Base-by-base conservation (phyloP, 306 rosid species). In the Lathyrus sativus region DNA sequence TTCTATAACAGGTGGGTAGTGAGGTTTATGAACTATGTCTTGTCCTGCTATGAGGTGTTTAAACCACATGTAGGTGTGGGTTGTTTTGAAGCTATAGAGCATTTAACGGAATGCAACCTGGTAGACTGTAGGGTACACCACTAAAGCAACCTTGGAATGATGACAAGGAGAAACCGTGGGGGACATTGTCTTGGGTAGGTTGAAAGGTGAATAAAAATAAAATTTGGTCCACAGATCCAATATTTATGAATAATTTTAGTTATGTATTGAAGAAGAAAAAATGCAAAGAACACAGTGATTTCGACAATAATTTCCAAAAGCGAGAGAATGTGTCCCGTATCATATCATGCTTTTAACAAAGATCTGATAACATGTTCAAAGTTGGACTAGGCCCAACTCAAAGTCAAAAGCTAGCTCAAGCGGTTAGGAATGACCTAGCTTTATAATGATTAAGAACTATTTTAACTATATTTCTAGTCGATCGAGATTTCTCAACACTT, bases 11-110 rank as follows among this genome's bases (percentile, higher is more conserved):
- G 11, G 35, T 41, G 43, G 33, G 31, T 53, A 35, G 57, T 22
- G 33, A 53, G 35, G 35, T 53, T 5, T 24, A 9, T 53, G 15
- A 53, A 55, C 45, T 29, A 7, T 43, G 43, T 56, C 12, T 19
- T 42, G 45, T 31, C 17, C 66, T 57, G 57, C 74, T 28, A 11
- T 18, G 38, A 57, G 57, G 68, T 61, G 62, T 49, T 50, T 72
- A 46, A 61, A 61, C 45, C 26, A 48, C 18, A 53, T 22, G 54
- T 28, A 10, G 68, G 42, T 55, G 37, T 33, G 17, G 10, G 15
- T 14, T 35, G 46, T 37, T 62, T 60, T 39, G 33, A 62, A 19
- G 12, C 15, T 42, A 62, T 62, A 62, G 17, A 62, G 10, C 67
- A 39, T 39, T 38, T 62, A 62, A 11, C 11, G 48, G 19, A 62